Conservation (phyloP, 441 rosid species). For the Codiaeum variegatum region DNA sequence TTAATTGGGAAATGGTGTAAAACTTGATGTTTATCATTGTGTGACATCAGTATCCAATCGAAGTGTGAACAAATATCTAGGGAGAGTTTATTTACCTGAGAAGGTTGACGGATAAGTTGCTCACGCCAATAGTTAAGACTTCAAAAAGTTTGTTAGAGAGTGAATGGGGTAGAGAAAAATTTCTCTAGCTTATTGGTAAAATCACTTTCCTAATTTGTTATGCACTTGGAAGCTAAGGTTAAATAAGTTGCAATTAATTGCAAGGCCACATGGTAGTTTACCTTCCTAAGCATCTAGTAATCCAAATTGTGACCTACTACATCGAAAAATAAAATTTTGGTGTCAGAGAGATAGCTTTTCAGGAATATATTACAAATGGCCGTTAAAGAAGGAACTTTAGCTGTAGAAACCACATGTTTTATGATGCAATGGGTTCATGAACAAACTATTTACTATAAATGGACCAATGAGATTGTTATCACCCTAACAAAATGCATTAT, state of each 20-base stretch:
- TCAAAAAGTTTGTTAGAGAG: neutral
- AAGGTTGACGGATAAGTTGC: neutral
- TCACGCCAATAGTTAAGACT: neutral
- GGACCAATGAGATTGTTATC: neutral
- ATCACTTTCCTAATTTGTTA: neutral
- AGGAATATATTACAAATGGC: neutral
- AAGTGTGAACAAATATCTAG: neutral
- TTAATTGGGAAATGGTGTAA: neutral
- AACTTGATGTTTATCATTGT: neutral
- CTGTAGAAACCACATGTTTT: neutral
- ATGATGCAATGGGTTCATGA: neutral
- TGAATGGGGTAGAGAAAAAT: neutral
- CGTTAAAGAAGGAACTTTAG: neutral
- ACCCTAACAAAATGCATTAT: conserved; percentile 4
- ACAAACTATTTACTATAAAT: neutral
- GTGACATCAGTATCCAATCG: neutral
- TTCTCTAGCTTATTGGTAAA: neutral
- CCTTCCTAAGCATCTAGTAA: neutral
- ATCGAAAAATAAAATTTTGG: neutral
- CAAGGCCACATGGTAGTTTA: neutral
- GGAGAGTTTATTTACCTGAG: neutral
- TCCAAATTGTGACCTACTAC: neutral
- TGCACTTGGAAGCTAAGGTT: neutral
- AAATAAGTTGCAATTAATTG: neutral
- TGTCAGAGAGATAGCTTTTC: neutral